Evolutionary conservation across 2,329 filamentous ascomycete species (phyloP).

Genomic region (Chaetomium globosum): DNA sequence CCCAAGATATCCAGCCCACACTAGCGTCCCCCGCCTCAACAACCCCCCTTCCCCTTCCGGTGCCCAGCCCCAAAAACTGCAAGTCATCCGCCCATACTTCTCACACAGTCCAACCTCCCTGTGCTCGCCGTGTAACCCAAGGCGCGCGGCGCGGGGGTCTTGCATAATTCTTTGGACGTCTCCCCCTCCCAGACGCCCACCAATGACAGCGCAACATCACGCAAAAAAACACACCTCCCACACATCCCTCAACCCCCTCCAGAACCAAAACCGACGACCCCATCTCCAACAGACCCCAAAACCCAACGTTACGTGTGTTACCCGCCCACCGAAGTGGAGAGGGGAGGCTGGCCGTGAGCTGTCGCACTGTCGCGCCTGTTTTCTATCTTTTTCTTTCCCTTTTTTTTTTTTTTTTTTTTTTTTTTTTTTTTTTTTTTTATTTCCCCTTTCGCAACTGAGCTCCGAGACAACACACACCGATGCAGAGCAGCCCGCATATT

Average conservation of each 20-base stretch:
- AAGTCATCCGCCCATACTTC: conserved; percentile 11
- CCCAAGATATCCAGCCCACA: not conserved
- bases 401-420: too few relatives aligned
- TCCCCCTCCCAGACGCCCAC: not conserved
- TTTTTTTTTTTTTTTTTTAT: too few relatives aligned
- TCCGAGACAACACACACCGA: not conserved
- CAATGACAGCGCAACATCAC: not conserved
- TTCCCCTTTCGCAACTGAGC: not conserved
- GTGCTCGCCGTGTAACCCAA: conserved; percentile 2
- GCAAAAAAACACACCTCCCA: not conserved
- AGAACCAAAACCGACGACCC: not conserved
- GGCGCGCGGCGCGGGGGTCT: not conserved
- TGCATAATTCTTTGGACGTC: not conserved
- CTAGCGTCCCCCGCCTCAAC: not conserved
- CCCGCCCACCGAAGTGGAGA: too few relatives aligned
- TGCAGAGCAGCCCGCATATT: not conserved
- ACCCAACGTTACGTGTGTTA: not conserved
- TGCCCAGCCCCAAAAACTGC: conserved; percentile 11
- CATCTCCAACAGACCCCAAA: not conserved
- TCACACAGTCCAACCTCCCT: not conserved
- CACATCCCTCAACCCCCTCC: not conserved
- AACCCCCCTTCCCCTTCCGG: not conserved
- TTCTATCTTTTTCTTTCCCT: too few relatives aligned
- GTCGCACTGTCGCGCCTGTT: too few relatives aligned
- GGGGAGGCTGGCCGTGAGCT: too few relatives aligned